These are phyloP conservation scores for Penicillium pulvis DNA, from an alignment of 495 filamentous ascomycete genomes.

Conservation along the genomic window DNA sequence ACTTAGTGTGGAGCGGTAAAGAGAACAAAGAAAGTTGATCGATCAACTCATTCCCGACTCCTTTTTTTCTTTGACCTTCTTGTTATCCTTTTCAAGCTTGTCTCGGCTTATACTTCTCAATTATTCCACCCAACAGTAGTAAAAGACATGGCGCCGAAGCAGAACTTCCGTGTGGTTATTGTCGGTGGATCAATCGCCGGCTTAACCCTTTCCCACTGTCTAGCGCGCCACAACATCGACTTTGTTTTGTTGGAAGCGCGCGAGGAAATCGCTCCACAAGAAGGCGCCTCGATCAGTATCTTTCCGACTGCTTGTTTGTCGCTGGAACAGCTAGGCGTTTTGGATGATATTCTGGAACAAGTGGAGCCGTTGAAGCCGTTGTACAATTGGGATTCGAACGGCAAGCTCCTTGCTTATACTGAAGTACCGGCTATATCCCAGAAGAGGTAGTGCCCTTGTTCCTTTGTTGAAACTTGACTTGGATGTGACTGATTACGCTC, in stretches of 20 bases:
- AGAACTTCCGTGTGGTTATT: constrained; percentile 40
- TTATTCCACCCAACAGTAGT: no score
- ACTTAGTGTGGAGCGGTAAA: no score
- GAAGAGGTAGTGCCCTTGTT: neutral
- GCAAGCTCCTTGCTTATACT: neutral
- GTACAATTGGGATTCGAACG: no score
- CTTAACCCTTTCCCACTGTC: no score
- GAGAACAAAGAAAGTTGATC: no score
- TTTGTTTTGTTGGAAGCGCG: constrained; percentile 39
- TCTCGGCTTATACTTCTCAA: no score
- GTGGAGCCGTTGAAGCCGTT: no score
- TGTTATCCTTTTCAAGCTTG: neutral
- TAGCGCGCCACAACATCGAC: no score
- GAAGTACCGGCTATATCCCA: neutral
- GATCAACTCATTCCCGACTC: neutral
- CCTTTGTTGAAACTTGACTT: no score
- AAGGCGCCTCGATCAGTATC: constrained; percentile 36
- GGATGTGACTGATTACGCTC: neutral
- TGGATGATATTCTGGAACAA: no score
- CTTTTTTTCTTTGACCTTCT: neutral
- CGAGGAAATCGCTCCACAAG: constrained; percentile 32
- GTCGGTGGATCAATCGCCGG: constrained; percentile 15
- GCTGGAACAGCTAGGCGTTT: no score
- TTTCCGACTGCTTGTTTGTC: no score
- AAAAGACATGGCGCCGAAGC: neutral